These are phyloP conservation scores for Metschnikowia arizonensis DNA, from an alignment of 805 yeast genomes.

Conservation along the genomic window DNA sequence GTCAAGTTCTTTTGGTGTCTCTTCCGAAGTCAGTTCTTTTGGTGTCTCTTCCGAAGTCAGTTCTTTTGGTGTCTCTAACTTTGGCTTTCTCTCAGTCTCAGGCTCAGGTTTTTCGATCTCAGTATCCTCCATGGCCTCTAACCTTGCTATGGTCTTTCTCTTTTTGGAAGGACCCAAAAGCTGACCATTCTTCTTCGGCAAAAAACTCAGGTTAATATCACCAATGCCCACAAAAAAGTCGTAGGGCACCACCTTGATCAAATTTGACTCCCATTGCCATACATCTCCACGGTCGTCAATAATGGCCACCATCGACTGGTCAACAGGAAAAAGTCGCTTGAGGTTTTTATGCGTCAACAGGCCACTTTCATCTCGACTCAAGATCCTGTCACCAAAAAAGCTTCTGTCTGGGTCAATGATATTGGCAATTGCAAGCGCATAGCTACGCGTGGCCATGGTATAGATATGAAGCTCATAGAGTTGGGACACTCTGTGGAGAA, in stretches of 20 bases:
- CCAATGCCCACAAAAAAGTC: constrained; percentile 97
- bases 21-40: background rate
- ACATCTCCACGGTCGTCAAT: constrained; percentile 98
- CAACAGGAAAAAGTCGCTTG: constrained; percentile 87
- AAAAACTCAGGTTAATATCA: constrained; percentile 87
- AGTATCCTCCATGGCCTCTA: constrained; percentile 42
- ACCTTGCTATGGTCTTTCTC: constrained; percentile 51
- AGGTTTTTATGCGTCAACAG: constrained; percentile 84
- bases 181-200: constrained; percentile 71
- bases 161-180: constrained; percentile 59
- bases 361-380: constrained; percentile 93
- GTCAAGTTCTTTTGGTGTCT: background rate
- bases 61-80: background rate
- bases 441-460: constrained; percentile 96
- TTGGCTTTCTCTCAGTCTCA: no score
- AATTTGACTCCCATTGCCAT: constrained; percentile 94
- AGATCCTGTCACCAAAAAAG: constrained; percentile 85
- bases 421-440: constrained; percentile 84
- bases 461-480: constrained; percentile 88
- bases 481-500: constrained; percentile 58
- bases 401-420: constrained; percentile 87
- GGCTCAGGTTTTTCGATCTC: no score
- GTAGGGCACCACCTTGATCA: constrained; percentile 90
- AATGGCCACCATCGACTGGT: constrained; percentile 92
- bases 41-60: background rate